Conservation (phyloP, 2,329 filamentous ascomycete species). For the Verticillium isaacii region DNA sequence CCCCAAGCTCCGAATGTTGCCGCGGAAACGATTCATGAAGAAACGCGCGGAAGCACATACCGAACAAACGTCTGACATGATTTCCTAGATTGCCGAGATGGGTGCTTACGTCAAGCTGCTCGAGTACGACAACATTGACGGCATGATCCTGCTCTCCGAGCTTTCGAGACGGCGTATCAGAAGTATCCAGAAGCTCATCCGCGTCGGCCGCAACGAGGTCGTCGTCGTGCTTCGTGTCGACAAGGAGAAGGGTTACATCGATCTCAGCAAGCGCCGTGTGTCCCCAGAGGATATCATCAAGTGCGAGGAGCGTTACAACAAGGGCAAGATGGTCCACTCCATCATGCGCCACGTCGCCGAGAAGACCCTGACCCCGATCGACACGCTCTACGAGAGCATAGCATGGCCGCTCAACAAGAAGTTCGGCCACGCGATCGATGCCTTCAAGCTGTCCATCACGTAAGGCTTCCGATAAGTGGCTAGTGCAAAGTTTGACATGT, state of each 20-base stretch:
- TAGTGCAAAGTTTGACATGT: neutral
- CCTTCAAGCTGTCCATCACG: constrained; percentile 99
- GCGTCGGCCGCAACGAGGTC: constrained; percentile 96
- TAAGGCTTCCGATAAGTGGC: constrained; percentile 34
- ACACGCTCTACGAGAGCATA: constrained; percentile 89
- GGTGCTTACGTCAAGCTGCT: constrained; percentile 99
- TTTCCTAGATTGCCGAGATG: constrained; percentile 89
- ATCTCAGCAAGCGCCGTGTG: constrained; percentile 96
- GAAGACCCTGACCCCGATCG: constrained; percentile 92
- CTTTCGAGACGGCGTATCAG: constrained; percentile 96
- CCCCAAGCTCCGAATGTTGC: neutral
- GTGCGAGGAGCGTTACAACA: constrained; percentile 99
- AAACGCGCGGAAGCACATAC: neutral
- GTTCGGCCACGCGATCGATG: constrained; percentile 93
- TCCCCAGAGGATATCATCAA: constrained; percentile 97
- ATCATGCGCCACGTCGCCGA: constrained; percentile 99
- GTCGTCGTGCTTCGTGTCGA: constrained; percentile 98
- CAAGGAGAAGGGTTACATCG: constrained; percentile 99
- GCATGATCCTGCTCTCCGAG: constrained; percentile 98
- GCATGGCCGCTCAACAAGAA: constrained; percentile 97
- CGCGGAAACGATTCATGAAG: neutral
- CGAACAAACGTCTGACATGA: constrained; percentile 11
- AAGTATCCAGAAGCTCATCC: constrained; percentile 98
- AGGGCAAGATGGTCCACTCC: constrained; percentile 98
- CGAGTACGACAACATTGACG: constrained; percentile 99